Evolutionary conservation across 2,329 filamentous ascomycete species (phyloP).

Genomic region (Ceratocystis alfenasii): DNA sequence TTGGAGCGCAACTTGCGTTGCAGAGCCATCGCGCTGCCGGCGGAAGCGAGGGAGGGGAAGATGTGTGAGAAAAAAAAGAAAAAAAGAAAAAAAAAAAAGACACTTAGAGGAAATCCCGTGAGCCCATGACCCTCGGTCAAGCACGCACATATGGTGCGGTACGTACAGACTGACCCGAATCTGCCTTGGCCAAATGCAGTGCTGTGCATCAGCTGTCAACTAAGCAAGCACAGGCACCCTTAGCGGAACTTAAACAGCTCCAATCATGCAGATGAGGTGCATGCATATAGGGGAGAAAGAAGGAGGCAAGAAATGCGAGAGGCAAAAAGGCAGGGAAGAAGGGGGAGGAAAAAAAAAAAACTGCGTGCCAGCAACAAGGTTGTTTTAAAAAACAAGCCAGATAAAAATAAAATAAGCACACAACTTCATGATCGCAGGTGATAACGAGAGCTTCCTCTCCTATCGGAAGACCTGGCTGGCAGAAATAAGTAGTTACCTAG

Average conservation of each 20-base stretch:
- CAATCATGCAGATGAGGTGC: background rate
- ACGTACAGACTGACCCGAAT: background rate
- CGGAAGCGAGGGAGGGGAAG: background rate
- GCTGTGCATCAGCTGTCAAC: constrained; percentile 6
- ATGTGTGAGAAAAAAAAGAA: too few relatives aligned
- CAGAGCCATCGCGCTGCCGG: background rate
- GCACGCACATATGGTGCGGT: background rate
- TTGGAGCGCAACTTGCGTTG: background rate
- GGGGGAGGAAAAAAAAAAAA: background rate
- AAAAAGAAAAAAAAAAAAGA: background rate
- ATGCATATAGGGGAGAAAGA: background rate
- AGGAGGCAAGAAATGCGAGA: background rate
- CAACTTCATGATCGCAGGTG: background rate
- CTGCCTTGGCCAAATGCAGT: background rate
- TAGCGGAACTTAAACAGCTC: background rate
- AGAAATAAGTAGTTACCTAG: background rate
- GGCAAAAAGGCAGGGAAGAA: background rate
- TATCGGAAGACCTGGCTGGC: too few relatives aligned
- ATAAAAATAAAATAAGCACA: background rate
- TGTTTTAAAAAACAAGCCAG: background rate
- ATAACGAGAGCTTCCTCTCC: too few relatives aligned
- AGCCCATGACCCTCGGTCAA: too few relatives aligned
- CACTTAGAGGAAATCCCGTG: too few relatives aligned
- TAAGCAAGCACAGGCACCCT: background rate
- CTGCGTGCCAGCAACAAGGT: background rate